Percentiles rank a stretch among this genome's conserved stretches.
Conservation (phyloP, 148 eudicot genomes). For the Cornus florida region DNA sequence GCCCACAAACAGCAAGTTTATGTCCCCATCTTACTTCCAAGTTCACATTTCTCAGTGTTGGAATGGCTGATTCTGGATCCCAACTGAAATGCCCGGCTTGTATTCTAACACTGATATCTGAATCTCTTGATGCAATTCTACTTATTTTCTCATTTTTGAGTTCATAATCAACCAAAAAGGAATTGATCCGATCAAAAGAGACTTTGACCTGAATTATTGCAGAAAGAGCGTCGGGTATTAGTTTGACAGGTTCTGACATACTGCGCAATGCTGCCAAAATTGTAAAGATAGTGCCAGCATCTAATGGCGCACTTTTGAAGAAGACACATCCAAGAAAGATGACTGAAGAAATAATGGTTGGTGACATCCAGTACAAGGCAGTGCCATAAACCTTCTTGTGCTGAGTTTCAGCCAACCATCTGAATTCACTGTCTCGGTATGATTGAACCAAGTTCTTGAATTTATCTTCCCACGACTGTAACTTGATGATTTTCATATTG, state of each 20-base stretch:
- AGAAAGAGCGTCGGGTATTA: constrained; percentile 46
- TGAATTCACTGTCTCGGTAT: constrained; percentile 44
- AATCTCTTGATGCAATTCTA: neutral
- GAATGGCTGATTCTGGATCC: constrained; percentile 34
- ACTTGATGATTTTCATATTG: constrained; percentile 66
- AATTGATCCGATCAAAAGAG: constrained; percentile 43
- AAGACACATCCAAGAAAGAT: constrained; percentile 48
- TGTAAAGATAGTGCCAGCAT: constrained; percentile 55
- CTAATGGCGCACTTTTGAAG: constrained; percentile 41
- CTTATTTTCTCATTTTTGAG: constrained; percentile 21
- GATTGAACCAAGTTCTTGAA: constrained; percentile 49
- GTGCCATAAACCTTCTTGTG: constrained; percentile 33
- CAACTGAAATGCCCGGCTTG: constrained; percentile 44
- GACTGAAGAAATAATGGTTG: constrained; percentile 54
- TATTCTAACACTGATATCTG: constrained; percentile 20
- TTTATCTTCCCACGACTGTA: constrained; percentile 70
- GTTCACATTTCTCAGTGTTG: constrained; percentile 35
- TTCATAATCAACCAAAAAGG: constrained; percentile 46
- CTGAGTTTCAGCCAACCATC: constrained; percentile 42
- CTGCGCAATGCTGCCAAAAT: constrained; percentile 38
- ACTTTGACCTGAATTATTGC: constrained; percentile 44
- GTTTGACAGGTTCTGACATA: constrained; percentile 52
- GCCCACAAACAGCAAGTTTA: constrained; percentile 63
- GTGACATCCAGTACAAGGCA: constrained; percentile 59
- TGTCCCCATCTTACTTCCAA: constrained; percentile 34